These are phyloP conservation scores for Trypanosomatidae sp. DNA, from an alignment of 208 protist species.

Conservation along the genomic window DNA sequence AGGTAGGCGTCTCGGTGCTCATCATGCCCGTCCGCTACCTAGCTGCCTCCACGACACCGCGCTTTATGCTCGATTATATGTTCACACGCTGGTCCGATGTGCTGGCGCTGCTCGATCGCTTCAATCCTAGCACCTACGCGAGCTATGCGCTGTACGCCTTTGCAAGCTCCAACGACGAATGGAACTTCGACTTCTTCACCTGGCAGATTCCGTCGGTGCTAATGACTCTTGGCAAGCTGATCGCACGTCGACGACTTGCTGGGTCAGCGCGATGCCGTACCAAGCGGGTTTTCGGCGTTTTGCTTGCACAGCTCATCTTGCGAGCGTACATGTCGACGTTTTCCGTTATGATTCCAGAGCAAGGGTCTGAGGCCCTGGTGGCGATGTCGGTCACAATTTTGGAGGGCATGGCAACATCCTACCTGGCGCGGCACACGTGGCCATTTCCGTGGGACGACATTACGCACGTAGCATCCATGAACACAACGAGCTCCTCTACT, in stretches of 20 bases:
- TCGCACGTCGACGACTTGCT: slow-evolving; percentile 41
- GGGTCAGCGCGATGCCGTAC: slow-evolving; percentile 52
- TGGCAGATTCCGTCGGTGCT: slow-evolving; percentile 77
- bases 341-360: slow-evolving; percentile 79
- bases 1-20: slow-evolving; percentile 66
- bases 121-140: slow-evolving; percentile 59
- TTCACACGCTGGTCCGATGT: slow-evolving; percentile 69
- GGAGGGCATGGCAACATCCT: slow-evolving; percentile 56
- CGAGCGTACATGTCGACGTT: slow-evolving; percentile 72
- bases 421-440: slow-evolving; percentile 73
- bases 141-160: slow-evolving; percentile 77
- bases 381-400: slow-evolving; percentile 47
- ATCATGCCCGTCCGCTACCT: slow-evolving; percentile 69
- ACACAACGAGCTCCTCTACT: slow-evolving; percentile 23
- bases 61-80: slow-evolving; percentile 83
- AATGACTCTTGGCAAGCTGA: slow-evolving; percentile 66
- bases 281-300: slow-evolving; percentile 55
- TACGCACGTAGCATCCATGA: slow-evolving; percentile 1
- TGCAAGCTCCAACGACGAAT: slow-evolving; percentile 49
- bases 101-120: slow-evolving; percentile 58
- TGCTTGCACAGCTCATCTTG: slow-evolving; percentile 60
- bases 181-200: slow-evolving; percentile 82
- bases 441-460: slow-evolving; percentile 39
- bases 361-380: slow-evolving; percentile 41
- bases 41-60: slow-evolving; percentile 69